A percentile compares a stretch with the other conserved stretches of the same genome.
Evolutionary conservation across 805 yeast species (phyloP).

Genomic region (Starmerella sp.): DNA sequence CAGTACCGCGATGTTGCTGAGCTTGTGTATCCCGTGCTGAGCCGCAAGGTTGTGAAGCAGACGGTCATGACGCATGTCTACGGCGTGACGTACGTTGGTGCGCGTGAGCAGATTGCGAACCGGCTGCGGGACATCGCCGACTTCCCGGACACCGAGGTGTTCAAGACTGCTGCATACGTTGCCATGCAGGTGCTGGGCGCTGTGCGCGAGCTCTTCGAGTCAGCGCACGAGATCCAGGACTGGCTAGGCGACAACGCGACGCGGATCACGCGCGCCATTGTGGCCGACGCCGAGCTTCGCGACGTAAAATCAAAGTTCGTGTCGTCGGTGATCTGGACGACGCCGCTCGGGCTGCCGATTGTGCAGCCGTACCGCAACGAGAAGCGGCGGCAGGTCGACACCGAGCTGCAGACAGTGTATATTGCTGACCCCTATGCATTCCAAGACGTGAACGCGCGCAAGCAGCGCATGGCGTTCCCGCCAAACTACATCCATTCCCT

Average conservation of each 20-base stretch:
- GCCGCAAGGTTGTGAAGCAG: slow-evolving; percentile 86
- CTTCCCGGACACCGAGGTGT: slow-evolving; percentile 37
- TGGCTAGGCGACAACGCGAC: slow-evolving; percentile 87
- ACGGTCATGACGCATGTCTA: slow-evolving; percentile 97
- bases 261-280: slow-evolving; percentile 63
- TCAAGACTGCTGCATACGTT: slow-evolving; percentile 49
- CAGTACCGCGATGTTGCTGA: slow-evolving; percentile 24
- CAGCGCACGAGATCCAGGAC: slow-evolving; percentile 92
- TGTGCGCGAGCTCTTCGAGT: slow-evolving; percentile 71
- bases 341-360: slow-evolving; percentile 89
- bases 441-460: slow-evolving; percentile 72
- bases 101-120: slow-evolving; percentile 74
- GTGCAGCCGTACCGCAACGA: slow-evolving; percentile 88
- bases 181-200: slow-evolving; percentile 72
- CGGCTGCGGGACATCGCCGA: slow-evolving; percentile 54
- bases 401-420: slow-evolving; percentile 77
- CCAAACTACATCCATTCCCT: slow-evolving; percentile 91
- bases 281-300: slow-evolving; percentile 31
- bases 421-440: slow-evolving; percentile 80
- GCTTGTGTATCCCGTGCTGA: slow-evolving; percentile 49
- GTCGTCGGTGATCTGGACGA: slow-evolving; percentile 94
- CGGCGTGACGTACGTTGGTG: slow-evolving; percentile 93
- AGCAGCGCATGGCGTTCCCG: slow-evolving; percentile 88
- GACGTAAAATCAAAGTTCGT: slow-evolving; percentile 37
- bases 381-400: slow-evolving; percentile 54